Evolutionary conservation across 768 basidiomycete genomes (phyloP).

Genomic region (Russula sp.): DNA sequence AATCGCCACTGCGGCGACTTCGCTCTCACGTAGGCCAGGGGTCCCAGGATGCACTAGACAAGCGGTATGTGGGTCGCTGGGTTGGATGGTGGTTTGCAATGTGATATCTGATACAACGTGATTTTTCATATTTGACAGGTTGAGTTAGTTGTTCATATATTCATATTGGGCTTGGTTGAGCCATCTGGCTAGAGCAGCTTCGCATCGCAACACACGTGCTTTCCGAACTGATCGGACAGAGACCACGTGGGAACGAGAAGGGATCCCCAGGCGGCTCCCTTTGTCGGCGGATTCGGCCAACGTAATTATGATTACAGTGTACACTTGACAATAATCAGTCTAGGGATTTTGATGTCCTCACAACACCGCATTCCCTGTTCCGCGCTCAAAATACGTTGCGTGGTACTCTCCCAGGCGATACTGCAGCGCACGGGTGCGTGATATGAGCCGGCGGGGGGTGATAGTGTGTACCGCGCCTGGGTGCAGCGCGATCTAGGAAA

Average conservation of each 20-base stretch:
- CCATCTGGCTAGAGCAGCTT: too few relatives aligned
- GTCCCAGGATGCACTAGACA: neutral
- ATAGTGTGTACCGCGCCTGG: constrained; percentile 45
- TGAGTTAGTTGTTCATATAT: too few relatives aligned
- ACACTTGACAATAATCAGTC: neutral
- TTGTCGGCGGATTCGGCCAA: too few relatives aligned
- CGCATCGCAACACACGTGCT: too few relatives aligned
- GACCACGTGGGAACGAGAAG: too few relatives aligned
- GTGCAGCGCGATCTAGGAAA: constrained; percentile 59
- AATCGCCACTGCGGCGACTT: too few relatives aligned
- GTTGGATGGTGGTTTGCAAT: neutral
- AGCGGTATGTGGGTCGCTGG: neutral
- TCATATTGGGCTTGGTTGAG: too few relatives aligned
- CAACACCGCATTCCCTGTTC: constrained; percentile 63
- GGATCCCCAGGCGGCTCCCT: too few relatives aligned
- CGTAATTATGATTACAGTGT: too few relatives aligned
- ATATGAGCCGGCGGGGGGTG: constrained; percentile 42
- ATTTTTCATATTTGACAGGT: neutral
- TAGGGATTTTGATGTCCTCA: constrained; percentile 35
- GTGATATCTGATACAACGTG: neutral
- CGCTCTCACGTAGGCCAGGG: neutral
- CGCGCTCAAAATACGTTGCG: constrained; percentile 68
- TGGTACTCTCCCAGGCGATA: constrained; percentile 68
- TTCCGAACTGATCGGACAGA: too few relatives aligned
- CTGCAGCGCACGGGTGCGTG: constrained; percentile 58